Evolutionary conservation across 2,329 filamentous ascomycete genomes (phyloP), one percentile per base, ranked within the genome.

Genomic region (Claviceps capensis): DNA sequence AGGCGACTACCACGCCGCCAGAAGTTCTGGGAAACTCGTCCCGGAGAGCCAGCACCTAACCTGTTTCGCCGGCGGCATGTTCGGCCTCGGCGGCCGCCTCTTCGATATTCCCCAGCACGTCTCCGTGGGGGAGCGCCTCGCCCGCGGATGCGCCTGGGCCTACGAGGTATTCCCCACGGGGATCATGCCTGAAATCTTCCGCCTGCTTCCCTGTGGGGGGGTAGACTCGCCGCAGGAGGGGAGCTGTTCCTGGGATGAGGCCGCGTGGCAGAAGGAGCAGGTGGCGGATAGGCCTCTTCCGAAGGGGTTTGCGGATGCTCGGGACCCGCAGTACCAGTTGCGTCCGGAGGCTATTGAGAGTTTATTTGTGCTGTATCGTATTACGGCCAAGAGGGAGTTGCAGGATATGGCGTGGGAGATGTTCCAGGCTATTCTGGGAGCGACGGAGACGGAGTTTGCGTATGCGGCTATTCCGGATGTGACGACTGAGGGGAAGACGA

Each of bases 341-440:
- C 64, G 76, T 0, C 72, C 73, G 0, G 86, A 91, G 67, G 86
- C 86, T 2, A 88, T 91, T 51, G 86, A 91, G 69, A 85, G 81
- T 14, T 78, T 93, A 4, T 91, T 88, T 65, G 78, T 88, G 62
- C 79, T 91, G 72, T 88, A 84, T 64, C 78, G 76, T 17, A 68
- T 77, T 48, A 78, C 75, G 0, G 76, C 72, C 1, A 64, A 72
- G 40, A 48, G 64, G 2, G 67, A 72, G 34, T 70, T 74, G 56
- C 73, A 73, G 56, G 73, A 77, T 14, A 66, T 69, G 46, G 75
- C 75, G 0, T 78, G 75, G 75, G 61, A 65, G 5, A 78, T 78
- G 75, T 78, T 74, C 56, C 62, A 68, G 55, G 64, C 72, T 0
- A 70, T 78, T 22, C 61, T 69, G 16, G 67, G 67, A 1, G 65